Evolutionary conservation across 306 rosid genomes (phyloP), one percentile per base, ranked within the genome.

Genomic region (Vachellia collinsii): DNA sequence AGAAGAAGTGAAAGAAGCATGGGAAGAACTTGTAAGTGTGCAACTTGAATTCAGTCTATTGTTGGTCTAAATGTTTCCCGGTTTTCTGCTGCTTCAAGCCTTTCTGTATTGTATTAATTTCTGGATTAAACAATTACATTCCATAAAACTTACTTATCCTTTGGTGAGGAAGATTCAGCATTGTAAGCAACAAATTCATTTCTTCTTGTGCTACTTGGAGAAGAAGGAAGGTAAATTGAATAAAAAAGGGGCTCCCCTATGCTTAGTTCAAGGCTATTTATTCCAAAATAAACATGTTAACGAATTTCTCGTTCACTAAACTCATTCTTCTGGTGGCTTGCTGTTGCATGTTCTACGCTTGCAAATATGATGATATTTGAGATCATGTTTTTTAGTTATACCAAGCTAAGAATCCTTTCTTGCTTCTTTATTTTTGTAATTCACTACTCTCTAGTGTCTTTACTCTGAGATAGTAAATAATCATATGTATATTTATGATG

Each of bases 1-100:
- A 88, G 99, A 95, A 72, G 98, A 96, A 83, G 97, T 89, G 79
- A 93, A 96, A 83, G 98, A 96, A 41, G 85, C 97, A 70, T 96
- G 99, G 99, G 99, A 90, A 84, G 97, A 96, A 72, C 95, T 96
- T 85, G 99, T 93, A 88, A 93, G 94, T 83, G 41, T 86, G 83
- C 79, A 77, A 53, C 82, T 80, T 66, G 51, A 70, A 25, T 62
- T 66, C 51, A 5, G 69, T 46, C 41, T 82, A 62, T 77, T 65
- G 34, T 43, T 81, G 76, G 20, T 81, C 61, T 47, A 3, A 53
- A 62, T 69, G 78, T 78, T 75, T 65, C 76, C 48, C 43, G 58
- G 63, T 74, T 43, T 69, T 67, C 54, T 37, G 65, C 38, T 44
- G 66, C 53, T 48, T 59, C 36, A 66, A 74, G 68, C 53, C 47